phyloP scores from a whole-genome alignment of 257 asterid species.

The Rauvolfia tetraphylla region DNA sequence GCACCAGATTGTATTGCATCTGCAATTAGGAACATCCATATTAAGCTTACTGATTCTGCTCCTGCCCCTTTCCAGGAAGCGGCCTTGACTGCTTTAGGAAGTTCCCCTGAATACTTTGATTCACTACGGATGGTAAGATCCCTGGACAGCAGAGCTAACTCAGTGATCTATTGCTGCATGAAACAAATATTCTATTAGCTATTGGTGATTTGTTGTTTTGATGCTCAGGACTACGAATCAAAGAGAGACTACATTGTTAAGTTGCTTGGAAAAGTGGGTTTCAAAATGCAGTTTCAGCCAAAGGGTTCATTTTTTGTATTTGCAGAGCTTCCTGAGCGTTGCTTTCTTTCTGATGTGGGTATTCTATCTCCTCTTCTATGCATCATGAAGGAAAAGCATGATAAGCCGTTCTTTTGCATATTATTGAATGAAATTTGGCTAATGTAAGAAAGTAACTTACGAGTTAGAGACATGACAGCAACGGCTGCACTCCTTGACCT shows the following conservation, averaged over 20 bases:
- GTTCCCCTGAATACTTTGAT: slow-evolving; percentile 54
- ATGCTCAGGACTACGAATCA: slow-evolving; percentile 65
- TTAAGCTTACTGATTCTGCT: slow-evolving; percentile 69
- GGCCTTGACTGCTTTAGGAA: slow-evolving; percentile 72
- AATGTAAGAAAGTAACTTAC: background rate
- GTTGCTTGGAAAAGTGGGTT: slow-evolving; percentile 66
- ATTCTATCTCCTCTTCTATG: background rate
- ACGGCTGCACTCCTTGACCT: background rate
- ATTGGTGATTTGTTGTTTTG: slow-evolving; percentile 8
- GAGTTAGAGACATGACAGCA: background rate
- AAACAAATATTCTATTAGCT: background rate
- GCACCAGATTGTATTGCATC: slow-evolving; percentile 72
- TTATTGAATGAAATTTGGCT: background rate
- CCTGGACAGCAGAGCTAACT: background rate
- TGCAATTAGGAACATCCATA: slow-evolving; percentile 73
- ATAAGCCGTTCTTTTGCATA: background rate
- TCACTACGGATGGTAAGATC: slow-evolving; percentile 48
- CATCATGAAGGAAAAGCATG: slow-evolving; percentile 1
- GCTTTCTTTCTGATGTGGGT: slow-evolving; percentile 72
- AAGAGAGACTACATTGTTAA: slow-evolving; percentile 58
- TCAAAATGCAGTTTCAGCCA: slow-evolving; percentile 50
- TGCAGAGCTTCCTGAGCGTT: slow-evolving; percentile 69
- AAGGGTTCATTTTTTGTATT: slow-evolving; percentile 76
- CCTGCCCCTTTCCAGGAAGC: slow-evolving; percentile 97
- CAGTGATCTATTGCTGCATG: background rate